Conservation (phyloP, 2,329 filamentous ascomycete species). For the Chaetomiaceae sp. region DNA sequence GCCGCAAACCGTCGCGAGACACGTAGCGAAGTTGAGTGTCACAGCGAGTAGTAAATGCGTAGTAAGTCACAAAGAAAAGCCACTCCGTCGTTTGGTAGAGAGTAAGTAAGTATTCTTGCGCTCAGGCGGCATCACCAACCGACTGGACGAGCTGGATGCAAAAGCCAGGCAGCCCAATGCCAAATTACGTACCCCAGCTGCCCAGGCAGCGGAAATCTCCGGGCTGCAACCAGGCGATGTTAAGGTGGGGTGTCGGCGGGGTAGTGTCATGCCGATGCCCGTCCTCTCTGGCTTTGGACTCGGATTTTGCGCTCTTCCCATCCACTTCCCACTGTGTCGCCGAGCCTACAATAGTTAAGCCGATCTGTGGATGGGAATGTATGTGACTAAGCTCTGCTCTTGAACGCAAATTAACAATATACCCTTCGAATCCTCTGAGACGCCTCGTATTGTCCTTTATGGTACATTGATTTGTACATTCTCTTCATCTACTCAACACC, state of each 20-base stretch:
- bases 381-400: no score
- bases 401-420: no score
- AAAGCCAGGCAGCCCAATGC: conserved; percentile 5
- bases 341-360: no score
- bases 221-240: background rate
- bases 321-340: no score
- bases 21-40: no score
- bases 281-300: no score
- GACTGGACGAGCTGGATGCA: background rate
- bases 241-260: background rate
- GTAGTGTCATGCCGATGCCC: background rate
- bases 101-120: no score
- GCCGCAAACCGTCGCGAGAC: no score
- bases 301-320: no score
- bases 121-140: background rate
- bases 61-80: background rate
- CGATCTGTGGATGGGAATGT: no score
- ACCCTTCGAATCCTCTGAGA: no score
- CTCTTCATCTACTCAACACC: conserved; percentile 42
- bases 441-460: background rate
- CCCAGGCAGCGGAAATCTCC: conserved; percentile 6
- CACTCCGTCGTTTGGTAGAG: background rate
- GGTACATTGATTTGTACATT: background rate
- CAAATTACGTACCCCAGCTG: conserved; percentile 3
- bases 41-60: background rate